These are phyloP conservation scores for Filosporella fistucella DNA, from an alignment of 495 filamentous ascomycete genomes.

Conservation along the genomic window DNA sequence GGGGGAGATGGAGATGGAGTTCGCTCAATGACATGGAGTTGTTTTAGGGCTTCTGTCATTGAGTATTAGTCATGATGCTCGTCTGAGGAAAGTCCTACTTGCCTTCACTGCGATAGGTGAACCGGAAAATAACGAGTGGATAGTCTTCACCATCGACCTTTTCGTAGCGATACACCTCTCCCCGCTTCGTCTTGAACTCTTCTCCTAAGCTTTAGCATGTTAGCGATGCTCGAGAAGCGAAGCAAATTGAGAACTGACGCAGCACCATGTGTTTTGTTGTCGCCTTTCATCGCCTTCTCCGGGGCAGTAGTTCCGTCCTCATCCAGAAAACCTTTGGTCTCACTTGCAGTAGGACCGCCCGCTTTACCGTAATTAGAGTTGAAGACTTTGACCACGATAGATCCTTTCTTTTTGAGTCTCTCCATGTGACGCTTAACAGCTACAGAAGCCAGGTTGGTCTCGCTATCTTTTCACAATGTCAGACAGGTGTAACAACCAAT, in stretches of 20 bases:
- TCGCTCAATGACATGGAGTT: slow-evolving; percentile 2
- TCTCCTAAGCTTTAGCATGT: background rate
- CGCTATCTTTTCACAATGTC: background rate
- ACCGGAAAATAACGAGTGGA: background rate
- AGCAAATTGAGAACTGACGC: background rate
- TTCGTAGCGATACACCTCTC: background rate
- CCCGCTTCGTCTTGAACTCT: background rate
- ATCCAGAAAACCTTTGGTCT: background rate
- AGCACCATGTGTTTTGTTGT: background rate
- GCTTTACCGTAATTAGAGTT: background rate
- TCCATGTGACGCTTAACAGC: background rate
- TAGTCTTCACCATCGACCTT: background rate
- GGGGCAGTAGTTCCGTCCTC: background rate
- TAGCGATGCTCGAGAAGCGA: background rate
- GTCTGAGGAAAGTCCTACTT: background rate
- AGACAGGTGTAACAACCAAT: background rate
- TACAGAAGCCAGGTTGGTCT: background rate
- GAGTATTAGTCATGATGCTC: background rate
- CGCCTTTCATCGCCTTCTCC: slow-evolving; percentile 3
- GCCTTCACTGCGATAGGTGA: slow-evolving; percentile 3
- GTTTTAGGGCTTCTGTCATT: no score
- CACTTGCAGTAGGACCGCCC: background rate
- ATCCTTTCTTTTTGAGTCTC: background rate
- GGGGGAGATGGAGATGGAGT: slow-evolving; percentile 1
- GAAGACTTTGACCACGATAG: slow-evolving; percentile 3